These are phyloP conservation scores for Marasmius oreades DNA, from an alignment of 1,284 basidiomycete genomes.

Conservation along the genomic window DNA sequence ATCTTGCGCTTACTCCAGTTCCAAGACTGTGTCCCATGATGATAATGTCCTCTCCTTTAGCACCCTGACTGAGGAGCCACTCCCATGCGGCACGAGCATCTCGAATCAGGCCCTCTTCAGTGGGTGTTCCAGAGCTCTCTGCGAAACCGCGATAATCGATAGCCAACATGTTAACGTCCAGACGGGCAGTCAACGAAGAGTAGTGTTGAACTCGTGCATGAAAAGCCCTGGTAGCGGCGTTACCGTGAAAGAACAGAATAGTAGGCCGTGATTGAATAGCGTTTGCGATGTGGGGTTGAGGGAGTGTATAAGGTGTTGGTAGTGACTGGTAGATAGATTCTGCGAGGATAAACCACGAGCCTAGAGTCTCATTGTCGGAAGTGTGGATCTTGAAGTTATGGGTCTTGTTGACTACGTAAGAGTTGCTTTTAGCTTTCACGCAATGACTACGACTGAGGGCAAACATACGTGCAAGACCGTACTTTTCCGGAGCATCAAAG, in stretches of 20 bases:
- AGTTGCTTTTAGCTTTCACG: neutral
- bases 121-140: slow-evolving; percentile 79
- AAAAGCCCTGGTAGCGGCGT: slow-evolving; percentile 75
- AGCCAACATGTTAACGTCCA: slow-evolving; percentile 75
- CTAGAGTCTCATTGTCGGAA: slow-evolving; percentile 74
- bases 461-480: slow-evolving; percentile 78
- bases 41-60: slow-evolving; percentile 55
- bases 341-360: slow-evolving; percentile 88
- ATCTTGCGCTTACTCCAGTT: slow-evolving; percentile 69
- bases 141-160: slow-evolving; percentile 94
- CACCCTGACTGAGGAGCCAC: slow-evolving; percentile 66
- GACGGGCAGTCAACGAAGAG: slow-evolving; percentile 54
- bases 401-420: slow-evolving; percentile 67
- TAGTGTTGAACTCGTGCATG: slow-evolving; percentile 63
- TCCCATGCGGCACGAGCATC: slow-evolving; percentile 85
- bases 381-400: slow-evolving; percentile 71
- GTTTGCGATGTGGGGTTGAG: slow-evolving; percentile 26
- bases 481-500: slow-evolving; percentile 67
- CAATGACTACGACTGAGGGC: neutral
- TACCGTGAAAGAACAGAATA: slow-evolving; percentile 89
- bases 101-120: slow-evolving; percentile 66
- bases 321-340: slow-evolving; percentile 59
- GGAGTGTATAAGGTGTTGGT: slow-evolving; percentile 28
- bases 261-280: slow-evolving; percentile 69
- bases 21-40: slow-evolving; percentile 83